Percentiles rank a stretch among this genome's conserved stretches.
phyloP scores from a whole-genome alignment of 768 basidiomycete genomes.

The Tulasnella sp. region DNA sequence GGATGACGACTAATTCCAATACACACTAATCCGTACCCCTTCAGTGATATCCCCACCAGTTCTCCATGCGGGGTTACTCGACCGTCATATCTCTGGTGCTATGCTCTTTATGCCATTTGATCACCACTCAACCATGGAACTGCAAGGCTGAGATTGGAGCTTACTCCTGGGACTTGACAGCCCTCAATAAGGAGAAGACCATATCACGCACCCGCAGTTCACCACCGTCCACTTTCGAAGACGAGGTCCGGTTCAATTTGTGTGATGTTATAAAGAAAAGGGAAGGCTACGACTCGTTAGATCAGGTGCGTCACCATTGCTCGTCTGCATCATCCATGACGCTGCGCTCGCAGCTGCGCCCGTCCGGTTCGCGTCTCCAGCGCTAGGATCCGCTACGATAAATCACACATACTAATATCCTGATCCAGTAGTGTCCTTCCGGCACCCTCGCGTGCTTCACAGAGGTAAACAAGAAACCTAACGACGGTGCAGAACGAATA shows the following conservation, averaged over 20 bases:
- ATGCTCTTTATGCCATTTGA: too few species aligned
- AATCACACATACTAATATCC: not conserved
- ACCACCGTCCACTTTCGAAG: conserved; percentile 54
- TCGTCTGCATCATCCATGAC: not conserved
- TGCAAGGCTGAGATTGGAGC: conserved; percentile 1
- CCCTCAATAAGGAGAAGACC: conserved; percentile 42
- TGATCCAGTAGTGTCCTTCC: conserved; percentile 43
- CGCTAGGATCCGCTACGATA: not conserved
- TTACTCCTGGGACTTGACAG: conserved; percentile 38
- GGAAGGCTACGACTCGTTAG: conserved; percentile 39
- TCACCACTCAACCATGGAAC: conserved; percentile 1
- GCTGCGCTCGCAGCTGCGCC: not conserved
- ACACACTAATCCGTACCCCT: too few species aligned
- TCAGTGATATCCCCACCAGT: too few species aligned
- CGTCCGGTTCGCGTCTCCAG: not conserved
- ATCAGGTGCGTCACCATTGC: conserved; percentile 52
- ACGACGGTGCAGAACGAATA: conserved; percentile 45
- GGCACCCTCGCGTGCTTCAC: conserved; percentile 70
- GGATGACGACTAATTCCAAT: too few species aligned
- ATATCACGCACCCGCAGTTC: conserved; percentile 42
- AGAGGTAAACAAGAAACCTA: conserved; percentile 47
- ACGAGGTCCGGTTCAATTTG: conserved; percentile 54
- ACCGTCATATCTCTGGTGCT: too few species aligned
- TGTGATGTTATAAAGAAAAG: conserved; percentile 47
- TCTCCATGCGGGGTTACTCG: too few species aligned